phyloP scores from a whole-genome alignment of 768 basidiomycete genomes.

The Chiua virens region DNA sequence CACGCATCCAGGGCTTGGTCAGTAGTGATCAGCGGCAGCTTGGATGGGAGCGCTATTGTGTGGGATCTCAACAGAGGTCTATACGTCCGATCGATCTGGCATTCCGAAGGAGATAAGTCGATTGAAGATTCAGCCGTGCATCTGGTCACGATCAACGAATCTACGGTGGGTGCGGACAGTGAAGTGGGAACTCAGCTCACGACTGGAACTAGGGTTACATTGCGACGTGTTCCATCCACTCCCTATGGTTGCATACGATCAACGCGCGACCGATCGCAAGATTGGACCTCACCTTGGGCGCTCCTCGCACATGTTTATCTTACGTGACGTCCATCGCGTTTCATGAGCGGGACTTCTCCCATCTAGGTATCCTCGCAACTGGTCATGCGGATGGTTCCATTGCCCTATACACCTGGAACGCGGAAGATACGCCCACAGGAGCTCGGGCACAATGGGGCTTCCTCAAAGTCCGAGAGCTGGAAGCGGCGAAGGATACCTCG shows the following conservation, averaged over 20 bases:
- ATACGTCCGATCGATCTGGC: conserved; percentile 82
- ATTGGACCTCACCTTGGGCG: conserved; percentile 54
- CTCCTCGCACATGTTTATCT: conserved; percentile 42
- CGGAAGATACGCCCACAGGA: conserved; percentile 67
- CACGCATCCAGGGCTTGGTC: conserved; percentile 82
- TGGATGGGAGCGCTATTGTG: conserved; percentile 81
- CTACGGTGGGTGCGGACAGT: conserved; percentile 57
- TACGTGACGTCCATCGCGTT: conserved; percentile 78
- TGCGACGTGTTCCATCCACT: conserved; percentile 73
- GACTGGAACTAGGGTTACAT: conserved; percentile 70
- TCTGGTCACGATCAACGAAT: conserved; percentile 79
- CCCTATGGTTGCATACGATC: conserved; percentile 80
- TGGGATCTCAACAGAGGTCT: conserved; percentile 89
- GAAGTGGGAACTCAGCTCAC: neutral
- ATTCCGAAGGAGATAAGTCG: conserved; percentile 36
- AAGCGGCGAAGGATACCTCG: conserved; percentile 42
- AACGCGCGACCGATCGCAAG: conserved; percentile 78
- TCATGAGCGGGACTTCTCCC: conserved; percentile 85
- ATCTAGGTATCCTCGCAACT: conserved; percentile 75
- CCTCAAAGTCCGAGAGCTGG: conserved; percentile 64
- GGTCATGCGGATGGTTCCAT: conserved; percentile 77
- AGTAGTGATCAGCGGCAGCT: conserved; percentile 76
- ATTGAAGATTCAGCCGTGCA: conserved; percentile 48
- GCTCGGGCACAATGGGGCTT: conserved; percentile 77
- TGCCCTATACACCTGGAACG: conserved; percentile 80